Evolutionary conservation across 257 asterid species (phyloP), one percentile per base, ranked within the genome.

Genomic region (Fraxinus anomala): DNA sequence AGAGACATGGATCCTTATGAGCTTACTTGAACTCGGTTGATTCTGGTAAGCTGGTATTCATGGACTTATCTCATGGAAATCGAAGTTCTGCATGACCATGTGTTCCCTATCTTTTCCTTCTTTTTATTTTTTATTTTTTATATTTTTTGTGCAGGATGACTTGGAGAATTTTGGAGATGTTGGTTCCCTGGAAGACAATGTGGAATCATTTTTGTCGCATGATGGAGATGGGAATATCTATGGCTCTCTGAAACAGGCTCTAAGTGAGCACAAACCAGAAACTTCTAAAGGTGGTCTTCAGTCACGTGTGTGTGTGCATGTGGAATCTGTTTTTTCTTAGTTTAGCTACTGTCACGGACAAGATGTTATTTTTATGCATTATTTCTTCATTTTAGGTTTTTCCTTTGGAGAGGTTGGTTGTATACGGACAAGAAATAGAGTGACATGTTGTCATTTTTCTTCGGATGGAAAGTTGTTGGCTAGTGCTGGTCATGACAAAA

Each of bases 401-500:
- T 79, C 91, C 76, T 94, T 94, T 77, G 97, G 90, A 34, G 98
- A 92, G 84, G 92, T 94, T 88, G 96, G 96, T 74, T 94, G 97
- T 83, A 86, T 91, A 79, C 86, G 97, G 81, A 91, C 98, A 82
- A 93, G 93, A 79, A 93, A 89, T 83, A 95, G 90, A 88, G 97
- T 95, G 82, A 89, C 96, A 19, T 90, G 97, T 84, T 93, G 98
- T 82, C 97, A 95, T 89, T 95, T 95, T 83, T 95, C 99, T 73
- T 91, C 97, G 4, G 99, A 95, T 88, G 99, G 99, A 80, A 95
- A 95, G 89, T 72, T 93, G 76, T 84, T 95, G 75, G 99, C 98
- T 72, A 95, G 96, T 89, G 99, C 94, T 59, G 99, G 99, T 77
- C 99, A 93, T 81, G 98, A 93, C 86, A 90, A 89, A 88, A 93